phyloP scores from a whole-genome alignment of 2,329 filamentous ascomycete genomes.

The Chaetomium sp. region DNA sequence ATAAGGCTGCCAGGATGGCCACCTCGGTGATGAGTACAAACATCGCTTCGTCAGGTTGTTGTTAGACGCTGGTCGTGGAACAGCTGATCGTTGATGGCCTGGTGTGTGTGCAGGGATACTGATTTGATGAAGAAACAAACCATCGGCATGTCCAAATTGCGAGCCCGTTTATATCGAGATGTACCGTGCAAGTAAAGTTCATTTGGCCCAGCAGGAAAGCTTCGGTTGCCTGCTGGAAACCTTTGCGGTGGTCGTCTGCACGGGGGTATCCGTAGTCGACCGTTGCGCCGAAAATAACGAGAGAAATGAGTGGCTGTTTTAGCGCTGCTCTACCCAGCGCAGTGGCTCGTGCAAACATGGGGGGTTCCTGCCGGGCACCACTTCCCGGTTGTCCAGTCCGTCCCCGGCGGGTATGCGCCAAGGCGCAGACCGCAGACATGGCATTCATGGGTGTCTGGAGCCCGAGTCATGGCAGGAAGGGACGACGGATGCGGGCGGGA shows the following conservation, averaged over 20 bases:
- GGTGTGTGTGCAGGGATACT: not conserved
- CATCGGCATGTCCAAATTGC: not conserved
- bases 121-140: not conserved
- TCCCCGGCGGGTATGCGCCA: not conserved
- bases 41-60: not conserved
- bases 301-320: not conserved
- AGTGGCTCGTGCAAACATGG: not conserved
- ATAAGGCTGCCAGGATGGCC: conserved; percentile 13
- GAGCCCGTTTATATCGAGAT: not conserved
- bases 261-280: not conserved
- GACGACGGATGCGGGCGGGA: conserved; percentile 4
- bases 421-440: conserved; percentile 1
- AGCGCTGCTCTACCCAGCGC: not conserved
- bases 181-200: not conserved
- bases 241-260: too few species aligned
- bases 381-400: not conserved
- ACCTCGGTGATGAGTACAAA: conserved; percentile 17
- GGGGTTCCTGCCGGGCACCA: not conserved
- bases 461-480: conserved; percentile 3
- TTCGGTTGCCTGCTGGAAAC: too few species aligned
- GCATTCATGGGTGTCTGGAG: not conserved
- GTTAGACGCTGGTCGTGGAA: not conserved
- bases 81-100: not conserved
- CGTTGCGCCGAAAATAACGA: not conserved
- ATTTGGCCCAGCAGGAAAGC: not conserved